Conservation (phyloP, 2,329 filamentous ascomycete genomes). For the Cryphonectria carpinicola region DNA sequence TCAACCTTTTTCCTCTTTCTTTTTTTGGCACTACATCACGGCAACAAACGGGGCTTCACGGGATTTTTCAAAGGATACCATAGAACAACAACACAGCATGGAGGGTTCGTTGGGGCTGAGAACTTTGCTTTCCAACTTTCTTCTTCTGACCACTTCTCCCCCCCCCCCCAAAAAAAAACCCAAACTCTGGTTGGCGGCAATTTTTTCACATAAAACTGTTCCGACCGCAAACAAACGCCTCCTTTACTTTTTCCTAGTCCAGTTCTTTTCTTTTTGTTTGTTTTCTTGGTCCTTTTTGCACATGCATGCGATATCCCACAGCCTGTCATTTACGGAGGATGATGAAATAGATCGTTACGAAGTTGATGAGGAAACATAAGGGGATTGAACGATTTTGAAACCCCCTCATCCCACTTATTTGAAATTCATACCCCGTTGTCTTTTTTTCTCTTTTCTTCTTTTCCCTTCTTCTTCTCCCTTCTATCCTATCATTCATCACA, state of each 20-base stretch:
- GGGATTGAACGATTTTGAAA: not conserved
- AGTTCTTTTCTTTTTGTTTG: not conserved
- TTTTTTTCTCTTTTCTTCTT: not conserved
- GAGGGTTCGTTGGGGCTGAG: not conserved
- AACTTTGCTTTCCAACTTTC: not conserved
- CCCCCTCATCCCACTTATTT: not conserved
- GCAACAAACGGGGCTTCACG: not conserved
- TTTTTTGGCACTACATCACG: not conserved
- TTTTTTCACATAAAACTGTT: not conserved
- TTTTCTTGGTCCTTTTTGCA: not conserved
- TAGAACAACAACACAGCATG: conserved; percentile 15
- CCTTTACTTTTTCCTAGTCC: not conserved
- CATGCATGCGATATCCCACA: conserved; percentile 14
- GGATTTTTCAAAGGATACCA: conserved; percentile 8
- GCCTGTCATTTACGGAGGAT: conserved; percentile 23
- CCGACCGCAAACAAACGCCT: not conserved
- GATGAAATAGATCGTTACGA: conserved; percentile 25
- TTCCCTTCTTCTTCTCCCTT: conserved; percentile 8
- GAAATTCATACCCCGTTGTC: conserved; percentile 11
- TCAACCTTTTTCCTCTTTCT: not conserved
- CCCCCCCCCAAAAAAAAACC: not conserved
- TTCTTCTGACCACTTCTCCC: not conserved
- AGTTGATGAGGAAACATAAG: conserved; percentile 21
- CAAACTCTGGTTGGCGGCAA: not conserved
- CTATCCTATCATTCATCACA: conserved; percentile 18